phyloP scores from a whole-genome alignment of 225 moss, liverwort and hornwort genomes.

The Lunularia cruciata region DNA sequence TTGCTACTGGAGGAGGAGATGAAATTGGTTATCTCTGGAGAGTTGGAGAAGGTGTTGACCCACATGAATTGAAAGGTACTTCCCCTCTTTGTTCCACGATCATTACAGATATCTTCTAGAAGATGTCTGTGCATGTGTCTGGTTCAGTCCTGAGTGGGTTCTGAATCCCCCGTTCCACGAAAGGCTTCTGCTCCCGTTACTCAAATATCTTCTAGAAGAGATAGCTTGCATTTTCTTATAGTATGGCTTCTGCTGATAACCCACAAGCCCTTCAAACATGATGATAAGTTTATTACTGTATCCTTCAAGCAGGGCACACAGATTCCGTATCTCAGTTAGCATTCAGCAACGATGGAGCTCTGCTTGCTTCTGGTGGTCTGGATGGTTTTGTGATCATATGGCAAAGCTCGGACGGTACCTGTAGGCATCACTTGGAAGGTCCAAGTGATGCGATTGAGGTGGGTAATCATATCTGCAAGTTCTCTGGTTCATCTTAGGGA shows the following conservation, averaged over 20 bases:
- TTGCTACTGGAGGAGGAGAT: conserved; percentile 93
- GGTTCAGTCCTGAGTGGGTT: no score
- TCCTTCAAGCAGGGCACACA: conserved; percentile 80
- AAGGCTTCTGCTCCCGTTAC: no score
- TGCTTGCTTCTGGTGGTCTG: conserved; percentile 82
- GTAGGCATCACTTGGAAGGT: conserved; percentile 81
- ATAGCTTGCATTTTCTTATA: no score
- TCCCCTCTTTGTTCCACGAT: no score
- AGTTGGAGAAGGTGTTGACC: conserved; percentile 72
- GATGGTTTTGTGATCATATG: conserved; percentile 87
- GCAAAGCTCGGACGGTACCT: conserved; percentile 58
- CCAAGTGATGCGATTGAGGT: conserved; percentile 91
- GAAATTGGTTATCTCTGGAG: conserved; percentile 80
- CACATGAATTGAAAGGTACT: conserved; percentile 69
- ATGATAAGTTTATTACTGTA: no score
- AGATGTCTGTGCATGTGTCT: no score
- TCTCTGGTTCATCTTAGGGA: no score
- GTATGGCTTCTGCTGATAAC: no score
- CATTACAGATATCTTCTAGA: no score
- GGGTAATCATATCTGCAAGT: no score
- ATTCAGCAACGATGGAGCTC: conserved; percentile 80
- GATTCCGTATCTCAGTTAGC: conserved; percentile 74
- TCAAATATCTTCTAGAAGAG: no score
- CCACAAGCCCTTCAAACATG: not conserved
- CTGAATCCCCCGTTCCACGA: no score